Evolutionary conservation across 1,139 yeast genomes (phyloP).

Genomic region (Geotrichum europaeum): DNA sequence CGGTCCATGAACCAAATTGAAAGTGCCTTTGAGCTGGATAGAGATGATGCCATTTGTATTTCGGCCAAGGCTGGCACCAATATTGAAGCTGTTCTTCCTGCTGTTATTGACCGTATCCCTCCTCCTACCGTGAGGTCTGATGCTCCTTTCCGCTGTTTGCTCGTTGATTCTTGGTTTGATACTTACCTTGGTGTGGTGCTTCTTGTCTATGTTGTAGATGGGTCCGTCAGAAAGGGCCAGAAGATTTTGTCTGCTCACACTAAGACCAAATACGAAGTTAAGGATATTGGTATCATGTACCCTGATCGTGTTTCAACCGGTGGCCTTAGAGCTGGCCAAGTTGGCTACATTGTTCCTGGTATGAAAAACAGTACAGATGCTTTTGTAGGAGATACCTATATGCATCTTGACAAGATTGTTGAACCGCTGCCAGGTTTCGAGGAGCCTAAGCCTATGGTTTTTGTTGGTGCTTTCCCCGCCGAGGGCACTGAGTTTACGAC

Average conservation of each 20-base stretch:
- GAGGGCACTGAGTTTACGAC: constrained; percentile 87
- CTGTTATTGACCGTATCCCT: constrained; percentile 72
- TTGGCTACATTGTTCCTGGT: constrained; percentile 88
- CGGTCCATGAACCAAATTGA: constrained; percentile 79
- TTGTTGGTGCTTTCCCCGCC: constrained; percentile 96
- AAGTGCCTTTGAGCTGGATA: constrained; percentile 70
- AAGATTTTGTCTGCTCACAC: constrained; percentile 75
- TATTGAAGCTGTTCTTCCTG: constrained; percentile 70
- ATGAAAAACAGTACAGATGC: constrained; percentile 87
- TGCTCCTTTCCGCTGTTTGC: constrained; percentile 64
- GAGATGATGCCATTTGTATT: constrained; percentile 72
- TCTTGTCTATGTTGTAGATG: constrained; percentile 80
- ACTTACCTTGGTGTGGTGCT: constrained; percentile 89
- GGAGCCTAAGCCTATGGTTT: constrained; percentile 96
- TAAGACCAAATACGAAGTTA: constrained; percentile 68
- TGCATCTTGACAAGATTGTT: constrained; percentile 59
- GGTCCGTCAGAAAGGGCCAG: constrained; percentile 65
- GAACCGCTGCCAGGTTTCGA: constrained; percentile 91
- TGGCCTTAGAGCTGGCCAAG: constrained; percentile 76
- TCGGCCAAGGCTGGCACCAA: constrained; percentile 89
- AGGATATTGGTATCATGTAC: constrained; percentile 92
- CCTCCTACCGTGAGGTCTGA: constrained; percentile 53
- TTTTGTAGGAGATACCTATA: constrained; percentile 84
- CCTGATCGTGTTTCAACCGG: constrained; percentile 67
- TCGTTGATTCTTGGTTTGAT: constrained; percentile 97